Conservation (phyloP, 208 protist species). For the Perkinsela sp. region DNA sequence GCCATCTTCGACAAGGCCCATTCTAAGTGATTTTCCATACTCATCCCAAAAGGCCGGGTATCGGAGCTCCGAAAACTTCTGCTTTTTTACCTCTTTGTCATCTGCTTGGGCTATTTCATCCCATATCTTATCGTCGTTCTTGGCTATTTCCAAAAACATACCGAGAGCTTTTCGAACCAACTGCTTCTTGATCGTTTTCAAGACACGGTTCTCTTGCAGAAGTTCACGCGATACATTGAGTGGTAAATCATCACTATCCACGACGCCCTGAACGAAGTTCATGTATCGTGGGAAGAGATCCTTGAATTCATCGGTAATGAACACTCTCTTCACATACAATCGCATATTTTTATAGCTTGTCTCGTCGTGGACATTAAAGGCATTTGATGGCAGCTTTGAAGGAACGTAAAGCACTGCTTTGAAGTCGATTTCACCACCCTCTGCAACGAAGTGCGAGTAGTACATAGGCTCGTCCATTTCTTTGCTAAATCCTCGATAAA, state of each 20-base stretch:
- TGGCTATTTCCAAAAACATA: constrained; percentile 72
- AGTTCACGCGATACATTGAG: constrained; percentile 97
- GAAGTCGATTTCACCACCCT: constrained; percentile 88
- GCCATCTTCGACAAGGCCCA: constrained; percentile 87
- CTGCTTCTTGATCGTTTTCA: constrained; percentile 88
- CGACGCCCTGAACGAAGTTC: constrained; percentile 80
- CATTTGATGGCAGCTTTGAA: constrained; percentile 32
- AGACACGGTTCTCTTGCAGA: constrained; percentile 84
- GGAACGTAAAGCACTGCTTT: constrained; percentile 92
- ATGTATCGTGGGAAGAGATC: constrained; percentile 82
- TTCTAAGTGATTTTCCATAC: constrained; percentile 84
- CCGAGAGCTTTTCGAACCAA: constrained; percentile 71
- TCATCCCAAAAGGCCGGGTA: constrained; percentile 75
- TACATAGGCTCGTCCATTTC: constrained; percentile 75
- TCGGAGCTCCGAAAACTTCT: constrained; percentile 18
- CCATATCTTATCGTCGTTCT: constrained; percentile 24
- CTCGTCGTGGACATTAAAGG: constrained; percentile 53
- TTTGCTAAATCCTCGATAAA: constrained; percentile 88
- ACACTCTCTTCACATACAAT: constrained; percentile 89
- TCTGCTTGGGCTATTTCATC: not conserved
- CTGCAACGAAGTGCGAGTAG: constrained; percentile 85
- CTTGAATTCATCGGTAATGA: constrained; percentile 90
- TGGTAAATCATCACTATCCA: constrained; percentile 95
- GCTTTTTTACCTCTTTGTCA: not conserved
- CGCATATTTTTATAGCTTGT: constrained; percentile 34